Base-by-base conservation (phyloP, 2,329 filamentous ascomycete species). In the Onygenales sp. region DNA sequence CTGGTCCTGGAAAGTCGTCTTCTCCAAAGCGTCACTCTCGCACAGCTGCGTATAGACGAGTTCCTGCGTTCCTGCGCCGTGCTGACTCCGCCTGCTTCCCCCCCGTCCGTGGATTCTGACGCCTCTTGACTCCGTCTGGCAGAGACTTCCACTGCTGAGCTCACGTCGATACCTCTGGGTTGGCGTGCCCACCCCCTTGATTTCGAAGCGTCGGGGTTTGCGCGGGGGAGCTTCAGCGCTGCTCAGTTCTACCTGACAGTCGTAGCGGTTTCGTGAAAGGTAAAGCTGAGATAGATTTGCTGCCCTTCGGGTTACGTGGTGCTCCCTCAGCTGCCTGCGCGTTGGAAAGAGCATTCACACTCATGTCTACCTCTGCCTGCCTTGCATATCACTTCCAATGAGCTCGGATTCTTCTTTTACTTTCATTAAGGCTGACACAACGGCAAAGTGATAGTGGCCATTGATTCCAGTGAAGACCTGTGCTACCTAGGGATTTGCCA, bases 111-210 rank as follows among this genome's bases (percentile, higher is more conserved):
- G 65, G 66, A 61, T 10, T 31, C n/a, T 42, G 37, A 44, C n/a
- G 6, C 14, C 14, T 17, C 14, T 17, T 34, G 43, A 27, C 40
- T 48, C 56, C 45, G 52, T 59, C 59, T 68, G 63, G 62, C 64
- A 64, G 67, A 68, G 65, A 67, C 67, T 67, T 70, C 68, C 59
- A 67, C 64, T 68, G 67, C 69, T 69, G 60, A 63, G 64, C 59
- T 62, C 62, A 64, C 65, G 67, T 65, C 62, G 65, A 64, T 63
- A 66, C 10, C 33, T 62, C 62, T 62, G 56, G 59, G 58, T 57
- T 59, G 60, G 58, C n/a, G 54, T 32, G 21, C 42, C 47, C n/a
- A 37, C n/a, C 33, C 36, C 27, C 51, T 49, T 44, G 39, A 50
- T 51, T 13, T 58, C 54, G 62, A 66, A 61, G 59, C 55, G 62